These are phyloP conservation scores for Silene coronaria DNA, from an alignment of 179 eudicot genomes.

Conservation along the genomic window DNA sequence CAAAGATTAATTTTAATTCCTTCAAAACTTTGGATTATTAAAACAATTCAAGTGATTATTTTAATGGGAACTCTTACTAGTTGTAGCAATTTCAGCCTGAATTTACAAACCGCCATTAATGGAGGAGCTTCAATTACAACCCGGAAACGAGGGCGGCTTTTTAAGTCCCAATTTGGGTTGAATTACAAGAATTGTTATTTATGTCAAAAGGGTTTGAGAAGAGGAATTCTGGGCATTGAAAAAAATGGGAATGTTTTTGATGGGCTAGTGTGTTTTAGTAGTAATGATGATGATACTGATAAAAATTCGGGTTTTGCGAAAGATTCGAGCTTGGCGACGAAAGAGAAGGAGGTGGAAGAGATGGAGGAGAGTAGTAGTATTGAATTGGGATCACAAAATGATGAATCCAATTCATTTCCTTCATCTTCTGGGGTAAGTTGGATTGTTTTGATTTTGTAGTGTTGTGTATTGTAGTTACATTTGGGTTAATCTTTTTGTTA, in stretches of 20 bases:
- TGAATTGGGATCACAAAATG: conserved; percentile 28
- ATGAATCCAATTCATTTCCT: conserved; percentile 27
- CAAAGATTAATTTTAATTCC: background rate
- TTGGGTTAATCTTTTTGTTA: background rate
- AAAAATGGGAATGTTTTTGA: conserved; percentile 21
- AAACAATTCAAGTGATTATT: background rate
- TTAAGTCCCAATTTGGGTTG: conserved; percentile 6
- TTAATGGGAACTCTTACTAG: conserved; percentile 54
- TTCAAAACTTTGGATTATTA: background rate
- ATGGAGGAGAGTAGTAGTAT: conserved; percentile 17
- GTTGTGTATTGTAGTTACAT: background rate
- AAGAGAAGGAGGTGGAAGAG: conserved; percentile 42
- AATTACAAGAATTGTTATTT: conserved; percentile 30
- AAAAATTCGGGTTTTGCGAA: conserved; percentile 23
- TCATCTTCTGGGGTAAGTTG: conserved; percentile 45
- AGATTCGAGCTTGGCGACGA: conserved; percentile 64
- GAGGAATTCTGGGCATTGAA: conserved; percentile 17
- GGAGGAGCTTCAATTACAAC: conserved; percentile 17
- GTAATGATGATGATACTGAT: conserved; percentile 26
- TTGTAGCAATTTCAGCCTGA: conserved; percentile 32
- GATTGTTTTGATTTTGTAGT: background rate
- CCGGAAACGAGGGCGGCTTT: conserved; percentile 17
- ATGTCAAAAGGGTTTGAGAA: conserved; percentile 34
- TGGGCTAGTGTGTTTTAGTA: conserved; percentile 42
- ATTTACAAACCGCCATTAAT: conserved; percentile 31